Base-by-base conservation (phyloP, 2,329 filamentous ascomycete genomes). In the Claviceps sp. region DNA sequence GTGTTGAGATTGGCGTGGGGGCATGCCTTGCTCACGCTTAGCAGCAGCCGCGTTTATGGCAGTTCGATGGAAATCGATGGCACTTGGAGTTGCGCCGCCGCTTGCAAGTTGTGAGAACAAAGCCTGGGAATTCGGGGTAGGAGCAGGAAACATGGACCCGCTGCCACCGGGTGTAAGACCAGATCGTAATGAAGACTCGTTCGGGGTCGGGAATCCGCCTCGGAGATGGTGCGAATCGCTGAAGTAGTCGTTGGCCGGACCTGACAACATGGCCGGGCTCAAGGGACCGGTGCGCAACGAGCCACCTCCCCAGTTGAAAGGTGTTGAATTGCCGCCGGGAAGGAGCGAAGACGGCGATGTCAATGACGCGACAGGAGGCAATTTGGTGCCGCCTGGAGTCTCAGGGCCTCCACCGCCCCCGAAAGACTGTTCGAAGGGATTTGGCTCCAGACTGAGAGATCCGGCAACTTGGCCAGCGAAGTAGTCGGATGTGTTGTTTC, bases 381-480 rank as follows among this genome's bases (percentile, higher is more conserved):
- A 75, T 62, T 95, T 84, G 53, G 80, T 82, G 57, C 80, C 85
- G 59, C 88, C 86, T 16, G 91, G 89, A 36, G 91, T 95, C 66
- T 95, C 88, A 59, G 81, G 78, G 51, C 72, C 72, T 56, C 76
- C 71, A 55, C 76, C 71, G 48, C 73, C 73, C 59, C 79, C 83
- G 66, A 98, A 98, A 6, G 91, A 96, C 69, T 93, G 88, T 67
- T 97, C 93, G 63, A 98, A 97, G 8, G 93, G 91, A 68, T 98
- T 97, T 54, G 89, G 89, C 73, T 97, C 93, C 66, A 86, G 79
- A 60, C 79, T 83, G 64, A 89, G 68, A 50, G 75, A 77, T 58
- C 70, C 74, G 60, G 64, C 68, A 55, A 64, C 76, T 56, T 78
- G 73, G 53, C 72, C 75, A 50, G 78, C 77, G 66, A 88, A 88